phyloP scores from a whole-genome alignment of 805 yeast genomes.

The Nakazawaea anatomiae region DNA sequence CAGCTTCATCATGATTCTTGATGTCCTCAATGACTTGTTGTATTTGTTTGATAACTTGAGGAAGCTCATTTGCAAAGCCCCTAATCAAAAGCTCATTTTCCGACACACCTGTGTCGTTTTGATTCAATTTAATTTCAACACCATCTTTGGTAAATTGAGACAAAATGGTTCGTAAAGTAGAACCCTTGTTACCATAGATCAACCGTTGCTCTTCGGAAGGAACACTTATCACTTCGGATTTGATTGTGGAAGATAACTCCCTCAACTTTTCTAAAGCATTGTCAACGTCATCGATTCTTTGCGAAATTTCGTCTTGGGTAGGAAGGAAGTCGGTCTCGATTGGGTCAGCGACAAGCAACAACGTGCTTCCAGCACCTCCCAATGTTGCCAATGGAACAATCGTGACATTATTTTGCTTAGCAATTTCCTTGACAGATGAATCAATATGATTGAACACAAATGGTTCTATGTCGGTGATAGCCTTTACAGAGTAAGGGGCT shows the following conservation, averaged over 20 bases:
- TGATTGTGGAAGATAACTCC: conserved; percentile 48
- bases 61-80: conserved; percentile 65
- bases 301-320: conserved; percentile 50
- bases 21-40: conserved; percentile 44
- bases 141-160: conserved; percentile 23
- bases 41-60: conserved; percentile 46
- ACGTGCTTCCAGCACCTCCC: conserved; percentile 33
- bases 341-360: conserved; percentile 51
- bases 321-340: conserved; percentile 70
- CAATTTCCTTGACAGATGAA: conserved; percentile 32
- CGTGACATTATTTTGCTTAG: conserved; percentile 41
- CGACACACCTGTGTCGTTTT: conserved; percentile 29
- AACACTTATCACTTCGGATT: conserved; percentile 44
- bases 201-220: conserved; percentile 50
- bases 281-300: conserved; percentile 49
- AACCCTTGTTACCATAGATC: conserved; percentile 54
- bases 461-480: conserved; percentile 59
- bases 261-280: conserved; percentile 52
- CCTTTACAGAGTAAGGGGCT: conserved; percentile 58
- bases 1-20: conserved; percentile 30
- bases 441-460: conserved; percentile 48
- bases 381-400: conserved; percentile 55
- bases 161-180: conserved; percentile 41
- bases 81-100: conserved; percentile 54
- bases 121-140: conserved; percentile 45